Percentiles rank a stretch among this genome's conserved stretches.
Conservation (phyloP, 176 grass and related monocot species). For the Musa schizocarpa region DNA sequence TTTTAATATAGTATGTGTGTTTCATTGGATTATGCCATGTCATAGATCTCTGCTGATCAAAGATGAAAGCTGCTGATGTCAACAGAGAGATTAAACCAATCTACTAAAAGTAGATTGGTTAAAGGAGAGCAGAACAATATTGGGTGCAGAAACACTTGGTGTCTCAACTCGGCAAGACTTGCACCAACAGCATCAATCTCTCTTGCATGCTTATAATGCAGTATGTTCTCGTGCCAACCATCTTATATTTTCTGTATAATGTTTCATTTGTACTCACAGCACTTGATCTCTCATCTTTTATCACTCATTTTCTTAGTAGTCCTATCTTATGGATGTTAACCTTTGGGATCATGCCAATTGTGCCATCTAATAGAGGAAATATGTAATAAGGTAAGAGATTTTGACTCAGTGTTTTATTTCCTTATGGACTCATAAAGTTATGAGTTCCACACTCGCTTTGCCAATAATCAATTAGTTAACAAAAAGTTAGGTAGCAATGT, state of each 20-base stretch:
- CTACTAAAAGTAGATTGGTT: constrained; percentile 60
- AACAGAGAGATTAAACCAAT: constrained; percentile 79
- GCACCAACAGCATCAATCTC: constrained; percentile 78
- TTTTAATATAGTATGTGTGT: neutral
- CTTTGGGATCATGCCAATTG: no score
- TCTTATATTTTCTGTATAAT: neutral
- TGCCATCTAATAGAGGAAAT: no score
- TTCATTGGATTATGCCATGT: constrained; percentile 2
- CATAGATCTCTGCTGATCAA: constrained; percentile 71
- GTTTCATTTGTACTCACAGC: no score
- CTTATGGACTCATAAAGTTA: no score
- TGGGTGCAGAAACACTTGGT: constrained; percentile 84
- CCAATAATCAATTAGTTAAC: no score
- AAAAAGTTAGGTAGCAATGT: no score
- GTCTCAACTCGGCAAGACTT: constrained; percentile 85
- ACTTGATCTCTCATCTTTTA: no score
- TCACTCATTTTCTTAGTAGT: no score
- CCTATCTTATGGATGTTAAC: no score
- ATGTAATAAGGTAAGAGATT: no score
- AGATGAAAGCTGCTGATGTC: constrained; percentile 73
- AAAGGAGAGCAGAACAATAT: constrained; percentile 56
- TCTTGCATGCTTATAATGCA: constrained; percentile 70
- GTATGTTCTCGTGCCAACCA: constrained; percentile 28
- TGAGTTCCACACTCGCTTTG: no score
- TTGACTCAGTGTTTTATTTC: no score